phyloP scores from a whole-genome alignment of 257 asterid species.

The Agastache rugosa region DNA sequence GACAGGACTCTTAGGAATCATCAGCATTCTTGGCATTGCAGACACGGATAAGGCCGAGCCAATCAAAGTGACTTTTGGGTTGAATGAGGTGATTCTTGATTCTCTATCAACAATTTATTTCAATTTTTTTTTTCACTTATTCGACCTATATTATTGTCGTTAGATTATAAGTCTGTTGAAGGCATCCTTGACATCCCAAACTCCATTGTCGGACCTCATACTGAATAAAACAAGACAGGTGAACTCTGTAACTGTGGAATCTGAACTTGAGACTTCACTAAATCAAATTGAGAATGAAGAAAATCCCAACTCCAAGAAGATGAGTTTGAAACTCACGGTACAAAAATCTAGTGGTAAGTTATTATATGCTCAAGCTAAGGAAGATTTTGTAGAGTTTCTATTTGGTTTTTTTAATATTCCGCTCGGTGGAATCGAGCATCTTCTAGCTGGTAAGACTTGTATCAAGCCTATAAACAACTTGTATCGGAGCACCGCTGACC shows the following conservation, averaged over 20 bases:
- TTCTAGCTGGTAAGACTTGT: not conserved
- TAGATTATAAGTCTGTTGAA: constrained; percentile 30
- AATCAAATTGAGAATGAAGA: not conserved
- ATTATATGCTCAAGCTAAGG: constrained; percentile 19
- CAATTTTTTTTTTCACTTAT: not conserved
- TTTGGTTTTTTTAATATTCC: constrained; percentile 31
- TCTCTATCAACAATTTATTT: not conserved
- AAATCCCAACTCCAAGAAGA: not conserved
- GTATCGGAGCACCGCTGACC: not conserved
- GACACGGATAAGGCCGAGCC: not conserved
- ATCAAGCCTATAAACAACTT: constrained; percentile 19
- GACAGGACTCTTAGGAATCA: not conserved
- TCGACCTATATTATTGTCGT: not conserved
- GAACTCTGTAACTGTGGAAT: not conserved
- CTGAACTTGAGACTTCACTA: not conserved
- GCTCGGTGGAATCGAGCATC: constrained; percentile 11
- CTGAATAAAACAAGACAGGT: not conserved
- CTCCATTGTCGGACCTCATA: constrained; percentile 28
- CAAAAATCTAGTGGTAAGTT: constrained; percentile 22
- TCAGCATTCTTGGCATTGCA: not conserved
- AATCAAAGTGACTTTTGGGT: not conserved
- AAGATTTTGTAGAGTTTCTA: constrained; percentile 34
- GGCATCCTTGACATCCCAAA: constrained; percentile 7
- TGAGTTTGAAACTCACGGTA: not conserved
- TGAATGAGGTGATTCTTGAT: constrained; percentile 1